Evolutionary conservation across 2,329 filamentous ascomycete species (phyloP).

Genomic region (Aureobasidium mangrovei): DNA sequence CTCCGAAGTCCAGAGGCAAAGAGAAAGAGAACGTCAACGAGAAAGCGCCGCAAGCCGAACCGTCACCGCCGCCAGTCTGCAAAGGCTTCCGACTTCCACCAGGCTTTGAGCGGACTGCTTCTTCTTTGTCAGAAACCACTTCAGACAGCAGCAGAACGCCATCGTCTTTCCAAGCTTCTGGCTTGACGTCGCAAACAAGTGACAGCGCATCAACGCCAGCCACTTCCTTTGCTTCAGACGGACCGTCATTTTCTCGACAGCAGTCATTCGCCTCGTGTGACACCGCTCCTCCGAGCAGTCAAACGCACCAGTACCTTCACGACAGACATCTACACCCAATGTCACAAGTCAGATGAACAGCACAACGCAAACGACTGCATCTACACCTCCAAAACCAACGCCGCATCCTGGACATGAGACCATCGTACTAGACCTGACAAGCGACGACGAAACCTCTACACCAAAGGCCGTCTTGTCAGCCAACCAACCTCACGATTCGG

Average conservation of each 20-base stretch:
- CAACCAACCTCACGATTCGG: too few relatives aligned
- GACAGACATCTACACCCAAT: too few relatives aligned
- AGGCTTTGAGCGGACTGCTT: background rate
- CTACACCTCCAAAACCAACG: too few relatives aligned
- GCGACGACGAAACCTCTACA: too few relatives aligned
- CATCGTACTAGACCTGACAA: too few relatives aligned
- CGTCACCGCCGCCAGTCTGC: background rate
- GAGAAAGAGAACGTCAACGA: background rate
- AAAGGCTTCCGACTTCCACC: conserved; percentile 2
- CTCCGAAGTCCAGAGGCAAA: background rate
- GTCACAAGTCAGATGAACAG: too few relatives aligned
- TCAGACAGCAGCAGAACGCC: background rate
- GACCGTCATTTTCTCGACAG: too few relatives aligned
- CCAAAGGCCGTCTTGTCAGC: too few relatives aligned
- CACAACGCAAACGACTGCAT: too few relatives aligned
- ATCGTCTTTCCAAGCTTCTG: background rate
- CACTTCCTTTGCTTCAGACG: background rate
- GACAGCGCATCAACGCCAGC: background rate
- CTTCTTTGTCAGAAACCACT: background rate
- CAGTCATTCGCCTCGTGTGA: background rate
- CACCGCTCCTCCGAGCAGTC: background rate
- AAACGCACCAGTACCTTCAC: background rate
- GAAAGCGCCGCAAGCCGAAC: background rate
- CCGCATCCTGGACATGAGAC: too few relatives aligned
- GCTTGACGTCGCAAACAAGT: background rate